These are phyloP conservation scores for Ilyonectria robusta DNA, from an alignment of 2,329 filamentous ascomycete genomes.

Conservation along the genomic window DNA sequence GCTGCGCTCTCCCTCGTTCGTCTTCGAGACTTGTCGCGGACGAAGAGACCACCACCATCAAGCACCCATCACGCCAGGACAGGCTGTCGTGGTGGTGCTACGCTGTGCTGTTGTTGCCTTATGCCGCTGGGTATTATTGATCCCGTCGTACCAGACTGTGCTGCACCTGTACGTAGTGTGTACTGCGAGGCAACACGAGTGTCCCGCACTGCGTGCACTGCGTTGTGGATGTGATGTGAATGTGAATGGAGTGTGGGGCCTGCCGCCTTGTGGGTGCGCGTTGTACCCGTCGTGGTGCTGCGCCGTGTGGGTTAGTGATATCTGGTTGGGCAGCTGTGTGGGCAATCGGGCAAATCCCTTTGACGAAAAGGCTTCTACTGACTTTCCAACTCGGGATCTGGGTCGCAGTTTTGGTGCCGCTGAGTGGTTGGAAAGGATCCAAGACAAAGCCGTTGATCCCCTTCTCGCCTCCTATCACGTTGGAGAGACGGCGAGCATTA, in stretches of 20 bases:
- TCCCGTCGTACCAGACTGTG: constrained; percentile 2
- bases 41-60: not conserved
- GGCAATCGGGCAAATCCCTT: constrained; percentile 16
- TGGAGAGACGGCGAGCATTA: not conserved
- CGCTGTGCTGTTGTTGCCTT: constrained; percentile 1
- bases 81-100: constrained; percentile 4
- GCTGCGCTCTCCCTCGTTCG: not conserved
- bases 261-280: not conserved
- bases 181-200: not conserved
- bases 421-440: constrained; percentile 20
- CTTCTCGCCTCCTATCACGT: constrained; percentile 16
- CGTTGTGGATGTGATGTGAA: too few relatives aligned
- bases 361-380: constrained; percentile 11
- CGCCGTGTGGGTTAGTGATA: constrained; percentile 14
- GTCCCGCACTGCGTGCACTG: not conserved
- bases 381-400: constrained; percentile 14
- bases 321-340: constrained; percentile 18
- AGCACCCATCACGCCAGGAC: not conserved
- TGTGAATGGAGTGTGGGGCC: not conserved
- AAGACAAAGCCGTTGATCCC: not conserved
- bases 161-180: not conserved
- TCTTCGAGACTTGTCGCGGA: not conserved
- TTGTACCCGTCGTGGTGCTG: not conserved
- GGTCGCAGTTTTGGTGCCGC: not conserved
- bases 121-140: not conserved